Conservation (phyloP, 352 stramenopile genomes). For the Pythium aphanidermatum region DNA sequence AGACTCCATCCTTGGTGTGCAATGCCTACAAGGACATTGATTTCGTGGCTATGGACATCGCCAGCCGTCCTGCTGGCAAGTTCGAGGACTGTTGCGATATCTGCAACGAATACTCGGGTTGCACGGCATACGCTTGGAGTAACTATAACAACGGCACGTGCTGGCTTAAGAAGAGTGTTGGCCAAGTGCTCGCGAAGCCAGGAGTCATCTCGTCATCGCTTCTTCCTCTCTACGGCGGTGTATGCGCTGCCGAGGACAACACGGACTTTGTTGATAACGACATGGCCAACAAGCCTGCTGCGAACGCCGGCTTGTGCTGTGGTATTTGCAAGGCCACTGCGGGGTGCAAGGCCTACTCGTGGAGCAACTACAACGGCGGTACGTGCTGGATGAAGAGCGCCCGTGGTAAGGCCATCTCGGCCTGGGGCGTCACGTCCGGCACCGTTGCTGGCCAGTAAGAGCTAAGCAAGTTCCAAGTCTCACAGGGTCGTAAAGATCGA, state of each 20-base stretch:
- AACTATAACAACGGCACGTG: constrained; percentile 21
- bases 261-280: constrained; percentile 8
- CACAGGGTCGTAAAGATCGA: too few species aligned
- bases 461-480: too few species aligned
- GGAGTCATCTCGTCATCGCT: constrained; percentile 3
- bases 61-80: background rate
- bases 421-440: too few species aligned
- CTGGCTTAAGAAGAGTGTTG: constrained; percentile 35
- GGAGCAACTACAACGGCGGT: constrained; percentile 13
- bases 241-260: constrained; percentile 1
- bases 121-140: constrained; percentile 17
- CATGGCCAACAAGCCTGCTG: background rate
- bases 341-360: constrained; percentile 9
- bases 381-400: constrained; percentile 18
- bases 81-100: background rate
- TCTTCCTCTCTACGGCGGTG: background rate
- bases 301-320: constrained; percentile 2
- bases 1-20: too few species aligned
- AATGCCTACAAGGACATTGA: constrained; percentile 1
- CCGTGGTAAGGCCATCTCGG: background rate
- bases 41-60: constrained; percentile 9
- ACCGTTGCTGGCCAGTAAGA: too few species aligned
- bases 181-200: constrained; percentile 2
- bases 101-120: constrained; percentile 5
- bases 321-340: background rate